Evolutionary conservation across 495 filamentous ascomycete species (phyloP).

Genomic region (Chaetomium cochliodes): DNA sequence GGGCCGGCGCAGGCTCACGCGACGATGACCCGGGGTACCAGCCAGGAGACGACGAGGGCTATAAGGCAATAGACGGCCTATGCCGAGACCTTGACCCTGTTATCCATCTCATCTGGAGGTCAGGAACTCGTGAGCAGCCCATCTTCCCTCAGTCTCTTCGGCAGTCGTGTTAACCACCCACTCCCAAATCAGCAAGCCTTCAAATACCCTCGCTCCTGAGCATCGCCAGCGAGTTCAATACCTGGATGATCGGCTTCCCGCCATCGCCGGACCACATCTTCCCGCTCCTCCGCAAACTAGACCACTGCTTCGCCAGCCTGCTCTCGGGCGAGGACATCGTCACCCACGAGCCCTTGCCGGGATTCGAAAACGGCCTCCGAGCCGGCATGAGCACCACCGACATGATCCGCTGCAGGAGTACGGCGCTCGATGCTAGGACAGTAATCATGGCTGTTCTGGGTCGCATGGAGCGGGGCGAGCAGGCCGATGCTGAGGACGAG

Average conservation of each 20-base stretch:
- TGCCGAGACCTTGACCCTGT: conserved; percentile 67
- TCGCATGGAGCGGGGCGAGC: conserved; percentile 42
- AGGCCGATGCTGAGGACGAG: conserved; percentile 37
- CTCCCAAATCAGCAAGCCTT: conserved; percentile 58
- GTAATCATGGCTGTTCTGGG: conserved; percentile 63
- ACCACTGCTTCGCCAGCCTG: conserved; percentile 71
- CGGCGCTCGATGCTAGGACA: conserved; percentile 69
- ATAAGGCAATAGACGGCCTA: conserved; percentile 65
- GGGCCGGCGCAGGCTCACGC: conserved; percentile 52
- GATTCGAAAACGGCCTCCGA: conserved; percentile 58
- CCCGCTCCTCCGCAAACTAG: conserved; percentile 68
- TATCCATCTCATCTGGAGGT: conserved; percentile 77
- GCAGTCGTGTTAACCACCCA: neutral
- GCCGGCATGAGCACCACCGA: conserved; percentile 63
- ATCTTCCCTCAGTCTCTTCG: neutral
- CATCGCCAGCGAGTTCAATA: conserved; percentile 65
- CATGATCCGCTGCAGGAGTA: conserved; percentile 76
- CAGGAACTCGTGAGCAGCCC: conserved; percentile 67
- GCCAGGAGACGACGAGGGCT: conserved; percentile 46
- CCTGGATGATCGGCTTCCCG: conserved; percentile 64
- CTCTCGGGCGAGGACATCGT: conserved; percentile 65
- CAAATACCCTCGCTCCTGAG: conserved; percentile 80
- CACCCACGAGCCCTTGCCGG: conserved; percentile 62
- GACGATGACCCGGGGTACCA: neutral
- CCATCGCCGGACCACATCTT: conserved; percentile 63